Base-by-base conservation (phyloP, 2,329 filamentous ascomycete genomes). In the Aspergillus japonicus region DNA sequence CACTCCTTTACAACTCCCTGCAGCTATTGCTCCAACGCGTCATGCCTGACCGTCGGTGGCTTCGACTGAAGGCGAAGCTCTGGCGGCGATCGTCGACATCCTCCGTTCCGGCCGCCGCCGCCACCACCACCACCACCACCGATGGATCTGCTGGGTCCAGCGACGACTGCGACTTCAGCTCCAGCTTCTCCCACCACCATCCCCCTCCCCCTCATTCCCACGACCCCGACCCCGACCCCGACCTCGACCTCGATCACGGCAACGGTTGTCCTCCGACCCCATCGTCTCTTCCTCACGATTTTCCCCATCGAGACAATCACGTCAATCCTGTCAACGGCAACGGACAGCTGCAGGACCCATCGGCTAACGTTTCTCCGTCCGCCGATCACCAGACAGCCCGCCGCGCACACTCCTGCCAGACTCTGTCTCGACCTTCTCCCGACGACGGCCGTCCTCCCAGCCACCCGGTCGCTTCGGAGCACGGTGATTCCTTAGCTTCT, bases 71-170 rank as follows among this genome's bases (percentile, higher is more conserved):
- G 63, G 68, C 71, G 42, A 75, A 73, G 63, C 69, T 76, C 60
- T 66, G 76, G 61, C 72, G 73, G 58, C 73, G 73, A 70, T 73
- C 73, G 62, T 74, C 75, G 35, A 69, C 67, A 50, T 60, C 58
- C 47, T 61, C 56, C 57, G 58, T 29, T 26, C 51, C 57, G 39
- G 59, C 62, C 59, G 47, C 56, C 57, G 57, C 55, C 59, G 49
- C 55, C 29, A 56, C 48, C 33, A 31, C 39, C 59, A 50, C 55
- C 29, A 56, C 48, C 33, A 31, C 39, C 39, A n/a, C 39, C 39
- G 39, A 44, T 44, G 39, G 39, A n/a, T 44, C 39, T 44, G 39
- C 39, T 44, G 39, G 39, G 39, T 44, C 39, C 42, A 59, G 59
- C 21, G 29, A 57, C n/a, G 33, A 57, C 14, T 56, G 49, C 29